Percentiles rank a stretch among this genome's conserved stretches.
Evolutionary conservation across 257 asterid genomes (phyloP).

Genomic region (Solanum etuberosum): DNA sequence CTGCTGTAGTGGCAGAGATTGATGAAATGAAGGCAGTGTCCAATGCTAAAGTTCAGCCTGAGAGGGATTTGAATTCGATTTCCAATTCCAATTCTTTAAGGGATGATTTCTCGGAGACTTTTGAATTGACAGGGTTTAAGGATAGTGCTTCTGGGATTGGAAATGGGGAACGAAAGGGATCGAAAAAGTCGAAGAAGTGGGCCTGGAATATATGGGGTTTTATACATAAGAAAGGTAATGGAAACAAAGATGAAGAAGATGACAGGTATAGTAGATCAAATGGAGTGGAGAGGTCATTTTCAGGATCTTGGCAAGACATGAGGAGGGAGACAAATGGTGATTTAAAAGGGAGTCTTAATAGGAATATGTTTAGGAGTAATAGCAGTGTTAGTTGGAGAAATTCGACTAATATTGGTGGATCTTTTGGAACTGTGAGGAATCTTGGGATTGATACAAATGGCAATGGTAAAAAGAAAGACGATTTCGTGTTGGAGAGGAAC

Average conservation of each 20-base stretch:
- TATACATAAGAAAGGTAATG: conserved; percentile 41
- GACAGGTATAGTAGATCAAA: conserved; percentile 48
- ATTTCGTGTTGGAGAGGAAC: conserved; percentile 44
- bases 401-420: conserved; percentile 18
- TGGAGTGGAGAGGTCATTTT: conserved; percentile 57
- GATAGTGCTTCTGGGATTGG: conserved; percentile 36
- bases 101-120: conserved; percentile 66
- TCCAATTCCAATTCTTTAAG: conserved; percentile 55
- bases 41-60: conserved; percentile 46
- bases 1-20: conserved; percentile 73
- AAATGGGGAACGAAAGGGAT: conserved; percentile 39
- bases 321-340: conserved; percentile 29
- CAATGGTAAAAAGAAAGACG: conserved; percentile 23
- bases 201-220: conserved; percentile 67
- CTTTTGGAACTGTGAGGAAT: conserved; percentile 34
- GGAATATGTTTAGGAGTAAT: conserved; percentile 44
- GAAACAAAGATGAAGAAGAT: conserved; percentile 48
- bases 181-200: conserved; percentile 60
- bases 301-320: conserved; percentile 65
- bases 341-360: conserved; percentile 27
- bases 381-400: conserved; percentile 70
- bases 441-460: conserved; percentile 28
- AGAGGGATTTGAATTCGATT: conserved; percentile 42
- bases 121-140: conserved; percentile 44
- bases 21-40: conserved; percentile 56